Evolutionary conservation across 495 filamentous ascomycete species (phyloP).

Genomic region (Annulohypoxylon maeteangense): DNA sequence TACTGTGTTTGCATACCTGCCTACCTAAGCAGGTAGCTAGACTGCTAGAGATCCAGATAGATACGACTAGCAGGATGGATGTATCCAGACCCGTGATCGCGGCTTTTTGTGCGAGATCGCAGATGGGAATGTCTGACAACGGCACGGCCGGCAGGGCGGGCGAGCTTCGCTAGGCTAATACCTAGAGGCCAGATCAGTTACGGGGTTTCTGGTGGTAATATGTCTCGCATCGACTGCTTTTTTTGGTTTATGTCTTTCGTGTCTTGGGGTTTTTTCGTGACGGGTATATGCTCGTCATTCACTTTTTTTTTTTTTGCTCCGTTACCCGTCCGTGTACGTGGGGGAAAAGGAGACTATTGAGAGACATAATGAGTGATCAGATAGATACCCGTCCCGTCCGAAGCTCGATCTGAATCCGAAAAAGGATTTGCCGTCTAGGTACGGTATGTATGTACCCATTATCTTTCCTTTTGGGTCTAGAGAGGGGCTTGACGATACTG

Average conservation of each 20-base stretch:
- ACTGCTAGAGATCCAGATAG: not conserved
- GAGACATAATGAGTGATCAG: not conserved
- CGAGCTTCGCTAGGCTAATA: not conserved
- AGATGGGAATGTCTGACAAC: constrained; percentile 24
- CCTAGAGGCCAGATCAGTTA: not conserved
- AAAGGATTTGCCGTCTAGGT: not conserved
- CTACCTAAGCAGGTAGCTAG: too few relatives aligned
- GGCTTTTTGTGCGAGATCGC: constrained; percentile 31
- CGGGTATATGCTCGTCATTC: constrained; percentile 45
- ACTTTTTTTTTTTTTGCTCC: not conserved
- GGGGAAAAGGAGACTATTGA: not conserved
- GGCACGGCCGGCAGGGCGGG: constrained; percentile 31
- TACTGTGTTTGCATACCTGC: too few relatives aligned
- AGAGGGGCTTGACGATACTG: not conserved
- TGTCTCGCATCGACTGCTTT: constrained; percentile 32
- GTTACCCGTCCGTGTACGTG: not conserved
- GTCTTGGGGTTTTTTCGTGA: constrained; percentile 2
- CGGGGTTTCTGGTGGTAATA: too few relatives aligned
- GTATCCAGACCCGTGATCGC: constrained; percentile 20
- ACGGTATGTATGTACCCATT: not conserved
- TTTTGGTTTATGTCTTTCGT: not conserved
- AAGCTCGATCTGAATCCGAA: not conserved
- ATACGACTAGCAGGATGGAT: not conserved
- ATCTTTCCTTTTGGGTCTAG: not conserved
- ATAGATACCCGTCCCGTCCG: not conserved